Evolutionary conservation across 2,329 filamentous ascomycete genomes (phyloP), one percentile per base, ranked within the genome.

Genomic region (Arthrobotrys musiformis): DNA sequence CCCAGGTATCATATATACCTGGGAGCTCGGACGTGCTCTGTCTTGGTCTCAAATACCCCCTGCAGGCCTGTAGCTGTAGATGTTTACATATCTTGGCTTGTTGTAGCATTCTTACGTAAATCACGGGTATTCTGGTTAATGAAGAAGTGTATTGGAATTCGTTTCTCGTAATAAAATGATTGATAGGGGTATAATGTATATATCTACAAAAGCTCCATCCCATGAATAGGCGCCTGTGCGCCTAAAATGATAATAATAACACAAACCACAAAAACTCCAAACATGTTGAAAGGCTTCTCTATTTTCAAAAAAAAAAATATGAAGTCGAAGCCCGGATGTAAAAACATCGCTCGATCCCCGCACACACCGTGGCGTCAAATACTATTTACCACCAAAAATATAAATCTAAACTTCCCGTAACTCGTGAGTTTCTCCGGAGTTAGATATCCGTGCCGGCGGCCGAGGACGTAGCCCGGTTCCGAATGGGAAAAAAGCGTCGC

Each of bases 401-500:
- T 61, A 44, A 30, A 48, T 52, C 17, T 70, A 70, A 9, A 77
- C 73, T 15, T 42, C n/a, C 24, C 58, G 66, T 33, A 70, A 24
- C 22, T 77, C 60, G n/a, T 66, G 58, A 13, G 58, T 7, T 30
- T 77, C 66, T n/a, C 22, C 46, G 13, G 48, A 24, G 5, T 33
- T n/a, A 3, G 54, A 58, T 24, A 48, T 9, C 8, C 58, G 48
- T 6, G 56, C 73, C 1, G 42, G 19, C 7, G 74, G 74, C 19
- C 74, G 67, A 17, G 74, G 74, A 5, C 68, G 61, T 17, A 78
- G 54, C 2, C 61, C 74, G 19, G 62, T 69, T 22, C 62, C 74
- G 8, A 58, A 68, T 19, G 74, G 74, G 62, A 78, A 78, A 44
- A 78, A 78, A 22, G 61, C 68, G 35, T 78, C 74, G 30, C 74